Evolutionary conservation across 2,329 filamentous ascomycete species (phyloP).

Genomic region (Epichloe uncinata): DNA sequence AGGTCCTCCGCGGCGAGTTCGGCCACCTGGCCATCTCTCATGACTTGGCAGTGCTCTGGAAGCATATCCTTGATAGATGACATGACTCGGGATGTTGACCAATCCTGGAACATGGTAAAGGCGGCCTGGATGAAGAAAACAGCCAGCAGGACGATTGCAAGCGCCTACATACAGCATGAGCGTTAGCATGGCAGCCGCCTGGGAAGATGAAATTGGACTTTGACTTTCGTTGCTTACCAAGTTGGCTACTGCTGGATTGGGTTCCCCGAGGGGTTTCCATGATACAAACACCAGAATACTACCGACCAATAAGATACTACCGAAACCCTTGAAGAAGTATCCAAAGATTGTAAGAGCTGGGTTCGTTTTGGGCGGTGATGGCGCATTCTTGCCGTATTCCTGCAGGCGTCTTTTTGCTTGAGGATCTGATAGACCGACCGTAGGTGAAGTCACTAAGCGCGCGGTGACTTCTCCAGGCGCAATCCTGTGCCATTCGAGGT

Average conservation of each 20-base stretch:
- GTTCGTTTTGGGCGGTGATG: slow-evolving; percentile 50
- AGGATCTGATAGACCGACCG: slow-evolving; percentile 45
- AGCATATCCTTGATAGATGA: slow-evolving; percentile 68
- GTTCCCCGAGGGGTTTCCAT: slow-evolving; percentile 62
- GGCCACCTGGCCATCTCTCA: slow-evolving; percentile 42
- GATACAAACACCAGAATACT: slow-evolving; percentile 61
- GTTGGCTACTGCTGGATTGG: slow-evolving; percentile 52
- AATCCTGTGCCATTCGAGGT: slow-evolving; percentile 56
- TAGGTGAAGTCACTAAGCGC: slow-evolving; percentile 42
- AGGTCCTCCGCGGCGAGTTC: slow-evolving; percentile 43
- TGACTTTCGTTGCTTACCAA: slow-evolving; percentile 16
- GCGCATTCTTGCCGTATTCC: slow-evolving; percentile 54
- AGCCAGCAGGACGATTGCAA: slow-evolving; percentile 58
- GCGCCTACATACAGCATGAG: slow-evolving; percentile 29
- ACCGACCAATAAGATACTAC: slow-evolving; percentile 54
- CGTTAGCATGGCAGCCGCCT: background rate
- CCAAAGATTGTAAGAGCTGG: slow-evolving; percentile 43
- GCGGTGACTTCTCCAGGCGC: slow-evolving; percentile 42
- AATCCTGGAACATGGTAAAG: slow-evolving; percentile 62
- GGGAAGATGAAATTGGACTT: background rate
- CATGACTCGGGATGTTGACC: slow-evolving; percentile 66
- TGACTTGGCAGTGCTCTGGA: slow-evolving; percentile 55
- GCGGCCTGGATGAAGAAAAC: slow-evolving; percentile 58
- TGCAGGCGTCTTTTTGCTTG: slow-evolving; percentile 40
- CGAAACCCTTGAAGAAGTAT: slow-evolving; percentile 71